Percentiles rank a stretch among this genome's conserved stretches.
phyloP scores from a whole-genome alignment of 2,329 filamentous ascomycete genomes.

The Claviceps pusilla region DNA sequence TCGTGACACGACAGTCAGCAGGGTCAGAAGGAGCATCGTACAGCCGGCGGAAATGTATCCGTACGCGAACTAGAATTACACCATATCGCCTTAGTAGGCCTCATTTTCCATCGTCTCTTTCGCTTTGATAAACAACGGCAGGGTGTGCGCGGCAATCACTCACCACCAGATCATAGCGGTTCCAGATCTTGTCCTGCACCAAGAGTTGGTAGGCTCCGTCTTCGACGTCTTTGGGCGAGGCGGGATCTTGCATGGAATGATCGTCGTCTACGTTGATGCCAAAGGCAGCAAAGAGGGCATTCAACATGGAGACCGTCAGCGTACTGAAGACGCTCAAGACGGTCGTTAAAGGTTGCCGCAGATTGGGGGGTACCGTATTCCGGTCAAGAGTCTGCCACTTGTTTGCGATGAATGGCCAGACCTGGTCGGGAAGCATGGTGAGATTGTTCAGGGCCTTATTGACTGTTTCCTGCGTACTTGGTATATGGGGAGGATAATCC shows the following conservation, averaged over 20 bases:
- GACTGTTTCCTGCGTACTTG: neutral
- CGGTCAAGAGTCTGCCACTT: neutral
- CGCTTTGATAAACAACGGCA: neutral
- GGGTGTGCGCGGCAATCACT: neutral
- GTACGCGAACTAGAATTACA: neutral
- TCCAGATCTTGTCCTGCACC: neutral
- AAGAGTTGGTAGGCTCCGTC: neutral
- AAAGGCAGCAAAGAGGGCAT: neutral
- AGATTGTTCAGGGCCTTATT: neutral
- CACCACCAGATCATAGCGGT: neutral
- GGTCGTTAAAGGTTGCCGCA: neutral
- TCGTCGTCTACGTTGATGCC: neutral
- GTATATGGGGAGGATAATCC: neutral
- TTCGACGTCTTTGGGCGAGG: neutral
- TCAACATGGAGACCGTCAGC: neutral
- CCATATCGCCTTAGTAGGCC: neutral
- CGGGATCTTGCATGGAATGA: neutral
- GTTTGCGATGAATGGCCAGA: neutral
- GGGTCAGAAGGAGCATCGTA: neutral
- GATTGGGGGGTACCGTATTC: neutral
- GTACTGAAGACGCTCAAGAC: neutral
- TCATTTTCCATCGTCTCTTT: neutral
- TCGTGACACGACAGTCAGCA: neutral
- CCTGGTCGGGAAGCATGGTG: neutral
- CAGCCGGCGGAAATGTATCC: neutral